phyloP scores from a whole-genome alignment of 192 early-diverging fungal species.

The Entophlyctis helioformis region DNA sequence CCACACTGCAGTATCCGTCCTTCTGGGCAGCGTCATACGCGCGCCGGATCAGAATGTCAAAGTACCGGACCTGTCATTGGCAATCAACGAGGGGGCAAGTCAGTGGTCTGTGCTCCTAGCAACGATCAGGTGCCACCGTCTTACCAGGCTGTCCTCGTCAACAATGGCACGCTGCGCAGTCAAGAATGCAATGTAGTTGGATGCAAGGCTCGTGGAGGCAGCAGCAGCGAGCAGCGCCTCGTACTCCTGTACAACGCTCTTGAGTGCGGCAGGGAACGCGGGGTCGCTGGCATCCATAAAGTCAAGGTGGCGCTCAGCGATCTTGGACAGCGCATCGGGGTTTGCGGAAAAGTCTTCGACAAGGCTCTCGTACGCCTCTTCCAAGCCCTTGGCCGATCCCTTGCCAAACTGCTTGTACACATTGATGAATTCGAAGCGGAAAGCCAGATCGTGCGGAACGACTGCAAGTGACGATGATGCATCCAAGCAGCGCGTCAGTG shows the following conservation, averaged over 20 bases:
- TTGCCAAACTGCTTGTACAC: constrained; percentile 45
- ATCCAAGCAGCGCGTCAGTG: constrained; percentile 1
- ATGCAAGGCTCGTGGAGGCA: constrained; percentile 31
- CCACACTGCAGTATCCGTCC: no score
- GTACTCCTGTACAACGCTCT: constrained; percentile 36
- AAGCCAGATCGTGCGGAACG: constrained; percentile 57
- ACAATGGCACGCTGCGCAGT: constrained; percentile 3
- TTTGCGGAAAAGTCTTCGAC: constrained; percentile 43
- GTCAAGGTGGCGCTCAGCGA: constrained; percentile 43
- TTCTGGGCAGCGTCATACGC: no score
- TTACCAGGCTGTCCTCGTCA: neutral
- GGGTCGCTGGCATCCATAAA: constrained; percentile 24
- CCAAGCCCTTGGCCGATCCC: constrained; percentile 26
- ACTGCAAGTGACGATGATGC: constrained; percentile 10
- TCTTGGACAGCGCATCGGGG: constrained; percentile 36
- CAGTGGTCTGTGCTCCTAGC: constrained; percentile 1
- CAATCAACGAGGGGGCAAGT: constrained; percentile 16
- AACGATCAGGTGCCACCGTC: no score
- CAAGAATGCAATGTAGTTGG: constrained; percentile 34
- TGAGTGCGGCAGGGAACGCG: constrained; percentile 29
- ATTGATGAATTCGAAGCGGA: constrained; percentile 61
- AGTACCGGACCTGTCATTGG: no score
- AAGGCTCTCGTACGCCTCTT: constrained; percentile 30
- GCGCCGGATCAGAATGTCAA: no score
- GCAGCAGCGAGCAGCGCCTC: constrained; percentile 23